Evolutionary conservation across 176 grass and related monocot species (phyloP), one percentile per base, ranked within the genome.

Genomic region (Elymus sibiricus): DNA sequence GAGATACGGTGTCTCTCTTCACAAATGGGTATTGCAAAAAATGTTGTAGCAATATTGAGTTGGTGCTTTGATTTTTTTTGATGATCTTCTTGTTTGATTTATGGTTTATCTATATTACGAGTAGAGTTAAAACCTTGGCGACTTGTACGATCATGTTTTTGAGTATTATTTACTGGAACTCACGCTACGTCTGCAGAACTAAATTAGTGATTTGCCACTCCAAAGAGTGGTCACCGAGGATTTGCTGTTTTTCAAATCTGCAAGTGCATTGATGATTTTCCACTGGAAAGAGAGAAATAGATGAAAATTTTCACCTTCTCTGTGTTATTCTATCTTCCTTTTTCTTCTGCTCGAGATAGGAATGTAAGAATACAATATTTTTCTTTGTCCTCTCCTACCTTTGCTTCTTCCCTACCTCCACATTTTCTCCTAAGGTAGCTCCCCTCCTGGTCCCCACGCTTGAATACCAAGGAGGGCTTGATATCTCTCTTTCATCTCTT

Each of bases 391-490:
- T 73, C 70, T 73, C 39, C n/a, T 73, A 44, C 22, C n/a, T 26
- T 73, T 44, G 38, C 70, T 44, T 73, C 70, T 44, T 73, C 39
- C 70, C 39, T 44, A 73, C 70, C 70, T 73, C 70, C 70, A 73
- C 39, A 43, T 43, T 51, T 51, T 73, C 38, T 21, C 32, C 39
- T 15, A 44, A 73, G n/a, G 24, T 24, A 15, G 39, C n/a, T 28
- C 39, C n/a, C 70, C 40, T 46, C 70, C 40, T 74, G 67, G 70
- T 74, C 22, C 22, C 39, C 22, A 15, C 3, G 13, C 40, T 44
- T 26, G 67, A 70, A 38, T 70, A 37, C 67, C 67, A n/a, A 70
- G 67, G 19, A 37, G 31, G 66, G 34, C 21, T 61, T 61, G 58
- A 61, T 61, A 22, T 61, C 22, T 61, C 58, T 25, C 58, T 61